These are phyloP conservation scores for Paraphoma chrysanthemicola DNA, from an alignment of 2,329 filamentous ascomycete genomes.

Conservation along the genomic window DNA sequence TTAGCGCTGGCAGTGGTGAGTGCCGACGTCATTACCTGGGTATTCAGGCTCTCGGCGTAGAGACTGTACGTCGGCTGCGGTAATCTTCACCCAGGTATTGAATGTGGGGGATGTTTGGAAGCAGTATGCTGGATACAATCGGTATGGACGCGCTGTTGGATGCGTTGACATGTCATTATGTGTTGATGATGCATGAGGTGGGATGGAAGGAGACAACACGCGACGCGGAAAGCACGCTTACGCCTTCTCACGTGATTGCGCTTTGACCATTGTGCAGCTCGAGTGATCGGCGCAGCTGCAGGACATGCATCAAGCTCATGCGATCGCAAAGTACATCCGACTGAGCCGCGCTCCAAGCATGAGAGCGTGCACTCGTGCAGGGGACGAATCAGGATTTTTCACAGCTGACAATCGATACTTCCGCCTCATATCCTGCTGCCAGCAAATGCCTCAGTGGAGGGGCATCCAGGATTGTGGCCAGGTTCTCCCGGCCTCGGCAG, in stretches of 20 bases:
- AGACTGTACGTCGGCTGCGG: conserved; percentile 61
- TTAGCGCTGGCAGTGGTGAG: neutral
- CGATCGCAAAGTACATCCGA: conserved; percentile 24
- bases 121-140: conserved; percentile 65
- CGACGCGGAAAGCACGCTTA: conserved; percentile 15
- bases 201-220: conserved; percentile 16
- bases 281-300: conserved; percentile 31
- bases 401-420: conserved; percentile 7
- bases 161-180: conserved; percentile 42
- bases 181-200: conserved; percentile 20
- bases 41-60: conserved; percentile 58
- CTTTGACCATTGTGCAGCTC: neutral
- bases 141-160: conserved; percentile 28
- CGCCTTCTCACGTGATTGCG: conserved; percentile 22
- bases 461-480: conserved; percentile 12
- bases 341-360: conserved; percentile 31
- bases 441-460: conserved; percentile 15
- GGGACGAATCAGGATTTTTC: conserved; percentile 32
- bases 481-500: conserved; percentile 23
- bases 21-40: conserved; percentile 51
- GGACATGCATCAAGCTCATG: conserved; percentile 23
- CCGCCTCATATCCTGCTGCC: conserved; percentile 17
- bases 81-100: conserved; percentile 68
- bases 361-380: conserved; percentile 13
- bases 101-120: conserved; percentile 67